Evolutionary conservation across 768 basidiomycete species (phyloP), one percentile per base, ranked within the genome.

Genomic region (Ephemerocybe angulata): DNA sequence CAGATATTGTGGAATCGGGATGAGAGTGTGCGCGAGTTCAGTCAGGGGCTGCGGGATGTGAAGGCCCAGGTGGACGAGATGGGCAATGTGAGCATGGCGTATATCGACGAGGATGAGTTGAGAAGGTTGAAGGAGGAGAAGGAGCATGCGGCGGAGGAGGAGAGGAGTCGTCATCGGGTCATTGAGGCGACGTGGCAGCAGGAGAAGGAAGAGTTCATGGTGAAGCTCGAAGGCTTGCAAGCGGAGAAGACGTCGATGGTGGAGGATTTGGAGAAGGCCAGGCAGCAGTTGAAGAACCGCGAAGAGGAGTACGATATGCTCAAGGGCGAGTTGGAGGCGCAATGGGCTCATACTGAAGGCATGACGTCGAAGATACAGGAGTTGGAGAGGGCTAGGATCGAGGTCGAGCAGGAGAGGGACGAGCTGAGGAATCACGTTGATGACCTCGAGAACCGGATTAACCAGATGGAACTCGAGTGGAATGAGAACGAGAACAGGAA

Each of bases 291-390:
- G 47, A 69, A 70, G 37, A 65, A 69, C 7, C 70, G 75, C 43
- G 75, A 80, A 13, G 75, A 78, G 25, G 78, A 81, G 56, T 71
- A 73, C 41, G 65, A 54, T 6, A 70, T 80, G 22, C 67, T 88
- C 58, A 84, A 85, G 64, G 64, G 67, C 0, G 87, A 91, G 67
- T 65, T 89, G 29, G 84, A 89, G 61, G 81, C 83, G 10, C 87
- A 89, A 67, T 89, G 87, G 87, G 71, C 74, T 30, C 72, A 82
- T 54, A 83, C 86, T 7, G 86, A 88, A 69, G 72, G 72, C 55
- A 67, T 72, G 13, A 69, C 72, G n/a, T 83, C 84, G 59, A 73
- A 70, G 60, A 70, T 80, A 8, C 64, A 72, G 30, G 65, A 65
- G 28, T 65, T 82, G 31, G 67, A 67, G 61, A 67, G 62, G 50